These are phyloP conservation scores for Pythium utonaiense DNA, from an alignment of 352 stramenopile species.

Conservation along the genomic window DNA sequence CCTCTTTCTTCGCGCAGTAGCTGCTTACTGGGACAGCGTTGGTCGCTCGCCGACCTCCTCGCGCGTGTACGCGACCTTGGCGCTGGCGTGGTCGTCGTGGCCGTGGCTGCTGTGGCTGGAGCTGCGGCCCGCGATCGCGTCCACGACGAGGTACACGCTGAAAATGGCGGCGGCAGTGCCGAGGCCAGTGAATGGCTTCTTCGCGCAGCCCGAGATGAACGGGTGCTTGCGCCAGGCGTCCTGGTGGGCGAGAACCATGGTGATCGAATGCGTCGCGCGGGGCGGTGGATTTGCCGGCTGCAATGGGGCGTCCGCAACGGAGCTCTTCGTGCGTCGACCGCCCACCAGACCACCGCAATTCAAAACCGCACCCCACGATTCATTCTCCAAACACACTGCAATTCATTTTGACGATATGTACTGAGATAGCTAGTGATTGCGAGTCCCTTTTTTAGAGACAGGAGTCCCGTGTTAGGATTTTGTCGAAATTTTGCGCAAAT, in stretches of 20 bases:
- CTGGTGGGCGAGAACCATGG: slow-evolving; percentile 84
- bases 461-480: too few relatives aligned
- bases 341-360: slow-evolving; percentile 6
- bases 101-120: slow-evolving; percentile 29
- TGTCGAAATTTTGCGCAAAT: too few relatives aligned
- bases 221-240: slow-evolving; percentile 88
- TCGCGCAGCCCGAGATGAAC: slow-evolving; percentile 77
- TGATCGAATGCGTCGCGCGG: slow-evolving; percentile 4
- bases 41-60: slow-evolving; percentile 59
- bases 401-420: too few relatives aligned
- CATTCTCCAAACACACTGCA: too few relatives aligned
- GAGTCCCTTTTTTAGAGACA: too few relatives aligned
- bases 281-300: background rate
- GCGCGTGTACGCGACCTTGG: slow-evolving; percentile 58
- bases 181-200: slow-evolving; percentile 84
- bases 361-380: background rate
- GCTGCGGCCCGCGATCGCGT: slow-evolving; percentile 46
- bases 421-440: too few relatives aligned
- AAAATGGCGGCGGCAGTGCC: slow-evolving; percentile 78
- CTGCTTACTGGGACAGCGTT: slow-evolving; percentile 33
- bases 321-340: background rate
- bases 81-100: slow-evolving; percentile 17
- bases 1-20: background rate
- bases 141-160: slow-evolving; percentile 70
- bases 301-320: background rate